Evolutionary conservation across 371 early-diverging fungal genomes (phyloP), one percentile per base, ranked within the genome.

Genomic region (Batkoa obscura): DNA sequence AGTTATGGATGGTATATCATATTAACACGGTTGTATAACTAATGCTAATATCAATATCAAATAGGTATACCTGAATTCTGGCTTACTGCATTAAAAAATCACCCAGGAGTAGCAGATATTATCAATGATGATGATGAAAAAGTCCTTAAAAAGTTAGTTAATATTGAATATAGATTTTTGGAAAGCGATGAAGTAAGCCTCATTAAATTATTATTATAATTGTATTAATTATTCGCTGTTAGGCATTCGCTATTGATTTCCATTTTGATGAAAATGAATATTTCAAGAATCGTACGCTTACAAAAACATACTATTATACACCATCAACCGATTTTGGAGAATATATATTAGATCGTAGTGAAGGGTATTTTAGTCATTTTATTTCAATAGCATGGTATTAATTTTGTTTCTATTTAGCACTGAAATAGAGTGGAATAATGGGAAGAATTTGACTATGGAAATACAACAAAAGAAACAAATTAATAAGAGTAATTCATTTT

Each of bases 381-480:
- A 77, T 32, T 15, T 45, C 45, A 12, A 8, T 4, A 2, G 42
- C 13, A 13, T 10, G 13, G 9, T n/a, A 32, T 23, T 23, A 31
- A 9, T 15, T 15, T 39, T 23, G 23, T 23, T 23, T 35, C 38
- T 41, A 13, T 12, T 38, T 33, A 39, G 53, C 17, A 45, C 53
- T 58, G 67, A 72, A 45, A 89, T 97, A 63, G 67, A 84, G 51
- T 97, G 98, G 98, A 93, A 91, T 70, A 90, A 88, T 59, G 93
- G 86, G 62, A 86, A 90, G 75, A 84, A 95, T 68, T 74, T 95
- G 58, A 81, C 88, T 49, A 79, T 88, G 48, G 89, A 79, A 3
- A 74, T 90, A 55, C 94, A 93, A 70, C 81, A 87, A 64, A 92
- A 87, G 79, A 97, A 91, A 74, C 96, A 97, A 76, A 88, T 96